Evolutionary conservation across 495 filamentous ascomycete genomes (phyloP).

Genomic region (Lasiosphaeriaceae sp.): DNA sequence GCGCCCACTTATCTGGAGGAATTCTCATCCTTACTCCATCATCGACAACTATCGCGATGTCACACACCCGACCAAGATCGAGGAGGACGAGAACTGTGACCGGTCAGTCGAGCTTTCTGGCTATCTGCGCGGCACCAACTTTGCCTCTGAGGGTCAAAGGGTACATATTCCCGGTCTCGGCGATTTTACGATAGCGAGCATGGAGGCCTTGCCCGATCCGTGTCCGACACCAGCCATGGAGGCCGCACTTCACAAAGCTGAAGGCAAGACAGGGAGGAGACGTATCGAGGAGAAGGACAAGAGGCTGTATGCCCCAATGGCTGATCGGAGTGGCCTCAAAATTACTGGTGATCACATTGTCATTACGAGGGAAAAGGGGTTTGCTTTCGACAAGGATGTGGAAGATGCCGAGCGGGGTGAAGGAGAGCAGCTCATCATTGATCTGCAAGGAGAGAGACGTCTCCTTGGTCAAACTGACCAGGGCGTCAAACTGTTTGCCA

Average conservation of each 20-base stretch:
- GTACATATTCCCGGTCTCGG: slow-evolving; percentile 93
- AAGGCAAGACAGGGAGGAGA: slow-evolving; percentile 71
- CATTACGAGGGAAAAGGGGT: slow-evolving; percentile 56
- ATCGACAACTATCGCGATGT: slow-evolving; percentile 93
- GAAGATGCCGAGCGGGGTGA: slow-evolving; percentile 72
- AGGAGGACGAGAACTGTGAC: slow-evolving; percentile 83
- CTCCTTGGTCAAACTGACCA: slow-evolving; percentile 77
- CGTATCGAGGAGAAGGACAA: slow-evolving; percentile 93
- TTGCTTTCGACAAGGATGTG: slow-evolving; percentile 71
- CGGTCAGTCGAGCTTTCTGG: slow-evolving; percentile 87
- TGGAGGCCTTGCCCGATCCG: slow-evolving; percentile 87
- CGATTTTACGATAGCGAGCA: slow-evolving; percentile 78
- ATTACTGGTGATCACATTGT: slow-evolving; percentile 57
- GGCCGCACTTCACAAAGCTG: slow-evolving; percentile 73
- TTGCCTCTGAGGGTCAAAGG: slow-evolving; percentile 77
- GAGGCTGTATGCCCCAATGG: slow-evolving; percentile 93
- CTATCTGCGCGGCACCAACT: slow-evolving; percentile 94
- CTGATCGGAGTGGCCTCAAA: slow-evolving; percentile 86
- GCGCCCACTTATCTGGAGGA: slow-evolving; percentile 91
- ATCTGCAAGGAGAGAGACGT: slow-evolving; percentile 75
- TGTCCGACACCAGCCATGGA: slow-evolving; percentile 92
- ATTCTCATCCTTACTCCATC: slow-evolving; percentile 88
- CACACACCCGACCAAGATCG: slow-evolving; percentile 85
- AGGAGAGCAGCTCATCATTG: slow-evolving; percentile 89
- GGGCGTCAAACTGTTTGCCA: slow-evolving; percentile 78